Evolutionary conservation across 1,139 yeast species (phyloP), one percentile per base, ranked within the genome.

Genomic region (Yamadazyma pseudoaaseri): DNA sequence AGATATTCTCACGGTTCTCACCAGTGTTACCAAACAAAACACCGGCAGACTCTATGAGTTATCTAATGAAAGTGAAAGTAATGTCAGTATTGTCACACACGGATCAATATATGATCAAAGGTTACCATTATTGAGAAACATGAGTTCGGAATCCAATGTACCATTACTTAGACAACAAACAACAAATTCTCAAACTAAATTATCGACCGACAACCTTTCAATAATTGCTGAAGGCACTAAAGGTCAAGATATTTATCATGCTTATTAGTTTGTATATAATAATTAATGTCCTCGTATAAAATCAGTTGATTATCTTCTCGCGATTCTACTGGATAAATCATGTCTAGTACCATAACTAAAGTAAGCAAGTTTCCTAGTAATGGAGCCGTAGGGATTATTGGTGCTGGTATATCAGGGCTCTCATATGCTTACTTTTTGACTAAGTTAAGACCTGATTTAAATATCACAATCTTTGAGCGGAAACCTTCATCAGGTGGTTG

Each of bases 371-470:
- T 30, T 2, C 34, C 36, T 2, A 9, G 18, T 3, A 60, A 64
- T 36, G 73, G 76, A 3, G 58, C 49, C 20, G 78, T 82, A 2
- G 87, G 80, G 1, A 81, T 90, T 1, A 54, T 87, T 3, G 98
- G 98, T 0, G 85, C 86, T 0, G 98, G 98, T 0, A 73, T 90
- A 3, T 83, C 96, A 1, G 97, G 97, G 0, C 66, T 92, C 3
- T 66, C 92, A 2, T 80, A 77, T 47, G 82, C 94, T 0, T 89
- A 85, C 56, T 85, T 85, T 47, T 65, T 90, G 14, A 66, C 73
- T 25, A 74, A 73, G 39, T 54, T 86, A 10, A 68, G 96, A 32
- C 92, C 92, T 0, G 96, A 87, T 53, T 47, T 86, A 14, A 58
- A 62, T 7, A 71, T 92, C 33, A 75, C 76, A 2, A 54, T 92